Evolutionary conservation across 768 basidiomycete species (phyloP).

Genomic region (Cyclocybe cylindracea): DNA sequence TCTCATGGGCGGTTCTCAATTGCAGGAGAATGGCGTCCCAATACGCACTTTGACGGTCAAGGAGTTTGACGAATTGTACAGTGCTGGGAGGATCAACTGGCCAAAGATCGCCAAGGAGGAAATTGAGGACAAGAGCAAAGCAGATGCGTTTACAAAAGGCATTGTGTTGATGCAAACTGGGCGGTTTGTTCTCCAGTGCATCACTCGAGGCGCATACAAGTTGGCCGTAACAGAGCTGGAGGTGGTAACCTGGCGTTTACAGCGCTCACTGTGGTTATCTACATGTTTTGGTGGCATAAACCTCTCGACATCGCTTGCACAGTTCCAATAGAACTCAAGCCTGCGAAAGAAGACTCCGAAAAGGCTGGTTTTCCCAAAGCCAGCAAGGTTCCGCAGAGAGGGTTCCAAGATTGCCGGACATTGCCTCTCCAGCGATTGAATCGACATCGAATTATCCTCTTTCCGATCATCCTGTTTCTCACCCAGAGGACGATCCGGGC

Average conservation of each 20-base stretch:
- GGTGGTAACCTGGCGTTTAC: conserved; percentile 27
- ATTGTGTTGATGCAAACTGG: conserved; percentile 24
- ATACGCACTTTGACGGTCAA: neutral
- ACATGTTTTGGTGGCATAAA: conserved; percentile 37
- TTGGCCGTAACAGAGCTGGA: conserved; percentile 30
- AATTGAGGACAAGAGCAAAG: conserved; percentile 29
- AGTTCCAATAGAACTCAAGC: conserved; percentile 4
- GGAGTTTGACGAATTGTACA: conserved; percentile 1
- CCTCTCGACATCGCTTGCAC: conserved; percentile 25
- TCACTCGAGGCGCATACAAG: conserved; percentile 19
- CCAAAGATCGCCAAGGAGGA: conserved; percentile 14
- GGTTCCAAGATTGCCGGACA: neutral
- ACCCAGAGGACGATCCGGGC: too few relatives aligned
- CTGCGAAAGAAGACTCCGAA: neutral
- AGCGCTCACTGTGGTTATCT: conserved; percentile 24
- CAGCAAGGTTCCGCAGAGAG: neutral
- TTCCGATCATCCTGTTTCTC: too few relatives aligned
- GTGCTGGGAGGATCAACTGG: neutral
- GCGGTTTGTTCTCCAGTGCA: conserved; percentile 32
- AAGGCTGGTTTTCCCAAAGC: neutral
- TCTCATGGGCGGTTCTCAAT: conserved; percentile 9
- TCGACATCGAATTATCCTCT: too few relatives aligned
- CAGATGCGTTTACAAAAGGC: conserved; percentile 22
- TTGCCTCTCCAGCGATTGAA: too few relatives aligned
- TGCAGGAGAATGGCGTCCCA: conserved; percentile 17